Evolutionary conservation across 1,284 basidiomycete genomes (phyloP), one percentile per base, ranked within the genome.

Genomic region (Ceratobasidium sp.): DNA sequence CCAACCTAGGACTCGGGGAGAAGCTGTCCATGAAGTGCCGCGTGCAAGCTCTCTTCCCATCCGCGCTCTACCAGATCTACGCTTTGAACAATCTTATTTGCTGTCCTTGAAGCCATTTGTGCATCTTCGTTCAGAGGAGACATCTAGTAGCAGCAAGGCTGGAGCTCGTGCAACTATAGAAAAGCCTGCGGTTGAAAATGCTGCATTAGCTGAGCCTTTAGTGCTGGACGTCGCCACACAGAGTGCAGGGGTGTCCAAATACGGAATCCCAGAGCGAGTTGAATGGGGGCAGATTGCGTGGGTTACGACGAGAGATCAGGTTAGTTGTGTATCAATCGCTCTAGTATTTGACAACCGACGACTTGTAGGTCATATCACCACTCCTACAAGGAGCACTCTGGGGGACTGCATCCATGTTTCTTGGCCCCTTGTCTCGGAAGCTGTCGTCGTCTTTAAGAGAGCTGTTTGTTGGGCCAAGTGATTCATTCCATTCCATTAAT

Each of bases 261-360:
- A 79, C 57, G 80, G 79, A 10, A 62, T 78, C 6, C 71, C 78
- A 3, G 48, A 78, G 28, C 56, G 56, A 7, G 65, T 80, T 26
- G 71, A 78, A 50, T 80, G 80, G 80, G 57, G 66, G 33, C 52
- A 73, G 23, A 76, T 80, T 50, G 65, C 64, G 44, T 80, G 80
- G 80, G 78, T 80, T 9, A 80, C 80, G 12, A 42, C 71, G 10
- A 56, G 80, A 62, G 80, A 80, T 56, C 80, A 80, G 73, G 80
- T 79, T 59, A n/a, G 54, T 44, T 20, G 17, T 42, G 42, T 40
- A 10, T 10, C 10, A 5, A 28, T 42, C 38, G 48, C 7, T 17
- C 64, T 20, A 3, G 23, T 33, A 17, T 54, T 46, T 38, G 23
- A 13, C 0, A 73, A 50, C 57, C 20, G 17, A 50, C 10, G 17